Percentiles rank a stretch among this genome's conserved stretches.
Conservation (phyloP, 1,284 basidiomycete genomes). For the Fomitopsis palustris region DNA sequence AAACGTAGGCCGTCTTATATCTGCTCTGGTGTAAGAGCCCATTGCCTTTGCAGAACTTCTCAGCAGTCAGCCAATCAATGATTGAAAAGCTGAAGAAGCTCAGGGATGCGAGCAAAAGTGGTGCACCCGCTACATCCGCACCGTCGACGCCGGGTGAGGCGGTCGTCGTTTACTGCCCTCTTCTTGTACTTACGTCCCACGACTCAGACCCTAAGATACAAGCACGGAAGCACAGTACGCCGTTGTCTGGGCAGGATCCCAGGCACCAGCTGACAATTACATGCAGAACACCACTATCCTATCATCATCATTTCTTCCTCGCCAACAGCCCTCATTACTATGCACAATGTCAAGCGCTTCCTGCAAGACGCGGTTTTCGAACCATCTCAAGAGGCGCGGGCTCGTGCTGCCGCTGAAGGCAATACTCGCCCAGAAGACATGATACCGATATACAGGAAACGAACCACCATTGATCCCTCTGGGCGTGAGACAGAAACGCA, state of each 20-base stretch:
- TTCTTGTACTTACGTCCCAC: background rate
- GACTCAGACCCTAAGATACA: conserved; percentile 48
- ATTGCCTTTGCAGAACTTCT: conserved; percentile 58
- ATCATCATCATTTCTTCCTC: conserved; percentile 98
- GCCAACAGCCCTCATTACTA: conserved; percentile 91
- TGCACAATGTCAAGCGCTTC: conserved; percentile 96
- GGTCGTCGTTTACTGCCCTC: background rate
- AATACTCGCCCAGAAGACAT: conserved; percentile 81
- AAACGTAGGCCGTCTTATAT: conserved; percentile 46
- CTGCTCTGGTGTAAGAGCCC: too few relatives aligned
- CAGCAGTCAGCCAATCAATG: conserved; percentile 54
- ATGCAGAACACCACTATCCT: conserved; percentile 66
- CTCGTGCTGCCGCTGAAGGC: conserved; percentile 64
- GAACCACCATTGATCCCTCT: conserved; percentile 56
- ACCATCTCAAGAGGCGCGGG: conserved; percentile 71
- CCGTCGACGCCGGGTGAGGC: conserved; percentile 34
- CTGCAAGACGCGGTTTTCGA: conserved; percentile 90
- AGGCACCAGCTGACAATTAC: background rate
- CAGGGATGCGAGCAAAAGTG: conserved; percentile 58
- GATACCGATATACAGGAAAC: conserved; percentile 77
- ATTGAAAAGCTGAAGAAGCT: conserved; percentile 75
- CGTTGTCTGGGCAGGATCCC: too few relatives aligned
- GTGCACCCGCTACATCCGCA: conserved; percentile 33
- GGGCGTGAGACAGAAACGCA: conserved; percentile 41
- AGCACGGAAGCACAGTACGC: conserved; percentile 60